Conservation (phyloP, 2,329 filamentous ascomycete species). For the Hirsutella thompsonii region DNA sequence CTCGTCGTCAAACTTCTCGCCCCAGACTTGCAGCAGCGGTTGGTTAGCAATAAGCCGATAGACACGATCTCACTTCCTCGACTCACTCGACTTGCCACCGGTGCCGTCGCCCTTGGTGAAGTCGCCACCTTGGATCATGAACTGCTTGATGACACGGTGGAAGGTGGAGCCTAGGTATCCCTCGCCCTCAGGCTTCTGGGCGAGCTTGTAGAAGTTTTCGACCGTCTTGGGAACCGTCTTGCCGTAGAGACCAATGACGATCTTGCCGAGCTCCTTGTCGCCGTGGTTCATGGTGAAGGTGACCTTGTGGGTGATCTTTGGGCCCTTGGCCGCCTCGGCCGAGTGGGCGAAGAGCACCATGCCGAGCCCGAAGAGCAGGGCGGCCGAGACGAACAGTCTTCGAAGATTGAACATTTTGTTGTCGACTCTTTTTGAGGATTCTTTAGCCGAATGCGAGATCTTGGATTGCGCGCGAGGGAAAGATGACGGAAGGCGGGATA, state of each 20-base stretch:
- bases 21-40: constrained; percentile 47
- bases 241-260: constrained; percentile 76
- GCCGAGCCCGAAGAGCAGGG: constrained; percentile 64
- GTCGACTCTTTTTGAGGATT: too few species aligned
- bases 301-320: constrained; percentile 93
- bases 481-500: too few species aligned
- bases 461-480: too few species aligned
- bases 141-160: constrained; percentile 82
- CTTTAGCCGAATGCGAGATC: too few species aligned
- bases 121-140: constrained; percentile 89
- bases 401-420: constrained; percentile 59
- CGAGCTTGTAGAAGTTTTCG: constrained; percentile 67
- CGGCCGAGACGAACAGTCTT: constrained; percentile 55
- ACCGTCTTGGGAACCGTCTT: constrained; percentile 70
- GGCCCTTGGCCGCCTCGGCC: constrained; percentile 66
- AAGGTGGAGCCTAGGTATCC: constrained; percentile 72
- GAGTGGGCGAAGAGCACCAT: constrained; percentile 66
- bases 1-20: constrained; percentile 73
- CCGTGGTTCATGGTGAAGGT: constrained; percentile 76
- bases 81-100: constrained; percentile 71
- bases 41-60: too few species aligned
- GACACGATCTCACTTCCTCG: too few species aligned
- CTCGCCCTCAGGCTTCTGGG: constrained; percentile 76
- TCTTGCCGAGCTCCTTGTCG: constrained; percentile 58
- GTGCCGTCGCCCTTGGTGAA: constrained; percentile 75